A percentile compares a stretch with the other conserved stretches of the same genome.
Evolutionary conservation across 179 eudicot species (phyloP).

Genomic region (Vitellaria paradoxa): DNA sequence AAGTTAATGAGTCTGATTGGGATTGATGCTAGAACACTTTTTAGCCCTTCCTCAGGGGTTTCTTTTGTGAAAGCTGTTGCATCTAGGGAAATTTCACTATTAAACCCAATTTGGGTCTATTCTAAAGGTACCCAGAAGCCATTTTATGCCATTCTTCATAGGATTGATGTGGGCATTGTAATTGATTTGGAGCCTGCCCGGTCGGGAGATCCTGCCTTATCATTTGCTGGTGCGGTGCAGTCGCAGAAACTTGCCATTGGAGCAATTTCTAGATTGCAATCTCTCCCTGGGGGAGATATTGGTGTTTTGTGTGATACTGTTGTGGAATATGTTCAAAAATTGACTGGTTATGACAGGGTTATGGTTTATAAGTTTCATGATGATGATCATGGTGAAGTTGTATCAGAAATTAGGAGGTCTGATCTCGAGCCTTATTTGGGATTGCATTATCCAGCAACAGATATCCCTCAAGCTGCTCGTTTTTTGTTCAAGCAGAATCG

Average conservation of each 20-base stretch:
- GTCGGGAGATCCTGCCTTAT: constrained; percentile 26
- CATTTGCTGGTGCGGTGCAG: constrained; percentile 32
- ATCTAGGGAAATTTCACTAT: constrained; percentile 28
- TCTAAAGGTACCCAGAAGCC: constrained; percentile 32
- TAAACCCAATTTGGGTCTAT: constrained; percentile 45
- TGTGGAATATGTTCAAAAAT: constrained; percentile 39
- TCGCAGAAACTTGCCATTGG: constrained; percentile 42
- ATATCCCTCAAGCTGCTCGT: constrained; percentile 47
- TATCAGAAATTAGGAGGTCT: constrained; percentile 35
- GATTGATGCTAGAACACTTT: constrained; percentile 37
- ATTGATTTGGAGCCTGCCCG: constrained; percentile 47
- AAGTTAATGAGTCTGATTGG: constrained; percentile 28
- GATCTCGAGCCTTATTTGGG: constrained; percentile 46
- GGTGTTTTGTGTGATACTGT: constrained; percentile 38
- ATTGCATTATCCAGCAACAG: constrained; percentile 46
- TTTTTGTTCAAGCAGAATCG: constrained; percentile 45
- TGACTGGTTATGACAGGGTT: constrained; percentile 50
- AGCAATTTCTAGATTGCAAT: constrained; percentile 39
- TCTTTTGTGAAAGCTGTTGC: constrained; percentile 28
- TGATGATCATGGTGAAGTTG: constrained; percentile 48
- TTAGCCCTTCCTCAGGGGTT: constrained; percentile 28
- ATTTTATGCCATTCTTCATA: constrained; percentile 41
- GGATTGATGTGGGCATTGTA: constrained; percentile 41
- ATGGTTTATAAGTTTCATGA: constrained; percentile 52
- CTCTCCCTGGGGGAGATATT: constrained; percentile 43